Base-by-base conservation (phyloP, 1,284 basidiomycete species). In the Rhodofomes roseus region DNA sequence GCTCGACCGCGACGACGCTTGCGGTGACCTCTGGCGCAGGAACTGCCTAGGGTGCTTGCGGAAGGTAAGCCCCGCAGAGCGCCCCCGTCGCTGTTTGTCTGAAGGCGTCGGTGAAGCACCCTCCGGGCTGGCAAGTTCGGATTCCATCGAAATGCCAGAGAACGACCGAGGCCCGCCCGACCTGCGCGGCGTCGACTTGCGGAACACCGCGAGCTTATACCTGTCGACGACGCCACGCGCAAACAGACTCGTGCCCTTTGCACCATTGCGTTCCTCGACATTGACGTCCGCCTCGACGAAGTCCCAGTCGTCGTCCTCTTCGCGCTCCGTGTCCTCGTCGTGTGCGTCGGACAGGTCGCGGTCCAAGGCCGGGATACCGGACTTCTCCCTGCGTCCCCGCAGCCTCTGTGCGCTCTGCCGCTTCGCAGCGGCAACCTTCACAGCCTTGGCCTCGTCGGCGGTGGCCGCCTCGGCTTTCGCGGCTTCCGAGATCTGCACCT, bases 271-370 rank as follows among this genome's bases (percentile, higher is more conserved):
- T 62, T 93, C 91, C 69, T 92, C 89, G 20, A 84, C 85, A n/a
- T 37, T 20, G 65, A 89, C 89, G 60, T 70, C 71, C 1, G 83
- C 83, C 66, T 93, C 92, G 59, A 94, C 81, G 62, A 94, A 85
- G 79, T 93, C 92, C 92, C 92, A 94, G 62, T 93, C 92, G 55
- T 91, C 89, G 56, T 87, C 86, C 25, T 87, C 84, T 44, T 90
- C 86, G 48, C 82, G 79, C 65, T 82, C 81, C 41, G 81, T 82
- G 40, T 85, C 84, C 59, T 83, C 85, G 57, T 87, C 85, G 59
- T 74, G 76, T 56, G 73, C 78, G 69, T 85, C 83, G 16, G 82
- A 81, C 18, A 90, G 73, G 67, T 85, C 82, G 54, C 83, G 81
- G 69, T 93, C 90, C 70, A 92, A 73, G 1, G 89, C 90, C 20